Evolutionary conservation across 1,284 basidiomycete genomes (phyloP), one percentile per base, ranked within the genome.

Genomic region (Naganishia sp.): DNA sequence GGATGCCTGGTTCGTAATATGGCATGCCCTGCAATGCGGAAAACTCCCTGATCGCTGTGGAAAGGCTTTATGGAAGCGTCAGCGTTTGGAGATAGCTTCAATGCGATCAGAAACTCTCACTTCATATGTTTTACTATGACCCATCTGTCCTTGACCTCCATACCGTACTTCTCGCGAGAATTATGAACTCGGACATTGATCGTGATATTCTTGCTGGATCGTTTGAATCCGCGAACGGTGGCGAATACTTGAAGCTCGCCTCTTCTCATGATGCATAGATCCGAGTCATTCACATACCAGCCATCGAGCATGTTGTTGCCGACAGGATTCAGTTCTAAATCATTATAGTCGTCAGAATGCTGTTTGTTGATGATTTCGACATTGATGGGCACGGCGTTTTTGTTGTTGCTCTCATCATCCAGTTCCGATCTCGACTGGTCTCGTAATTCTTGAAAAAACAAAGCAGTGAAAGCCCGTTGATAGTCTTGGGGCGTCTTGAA

Each of bases 381-480:
- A 69, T 90, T 88, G 25, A 90, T 74, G 81, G 87, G 92, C 66
- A 86, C 84, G 1, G 80, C 78, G 10, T 86, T 84, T 46, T 82
- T 82, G 6, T 68, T 68, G 10, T 74, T 73, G 63, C 87, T 85
- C 65, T 90, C 87, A 72, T 91, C 77, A 59, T 61, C 57, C 39
- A 69, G 74, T 89, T 36, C 92, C 86, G 75, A 91, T 85, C 43
- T 82, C 75, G 65, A 98, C 84, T 97, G 92, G 36, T 90, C 87
- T 94, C 96, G 98, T 70, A 90, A 88, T 79, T 99, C 96, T 68
- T 92, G 83, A 39, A 94, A 81, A 28, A 98, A 82, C n/a, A 99
- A 83, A 1, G 96, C 93, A 71, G 92, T 87, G 74, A 96, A 93
- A 31, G 88, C 82, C 31, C 81, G 81, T 48, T 86, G 84, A 78